Percentiles rank a stretch among this genome's conserved stretches.
Evolutionary conservation across 1,139 yeast genomes (phyloP).

Genomic region (Ashbya aceris): DNA sequence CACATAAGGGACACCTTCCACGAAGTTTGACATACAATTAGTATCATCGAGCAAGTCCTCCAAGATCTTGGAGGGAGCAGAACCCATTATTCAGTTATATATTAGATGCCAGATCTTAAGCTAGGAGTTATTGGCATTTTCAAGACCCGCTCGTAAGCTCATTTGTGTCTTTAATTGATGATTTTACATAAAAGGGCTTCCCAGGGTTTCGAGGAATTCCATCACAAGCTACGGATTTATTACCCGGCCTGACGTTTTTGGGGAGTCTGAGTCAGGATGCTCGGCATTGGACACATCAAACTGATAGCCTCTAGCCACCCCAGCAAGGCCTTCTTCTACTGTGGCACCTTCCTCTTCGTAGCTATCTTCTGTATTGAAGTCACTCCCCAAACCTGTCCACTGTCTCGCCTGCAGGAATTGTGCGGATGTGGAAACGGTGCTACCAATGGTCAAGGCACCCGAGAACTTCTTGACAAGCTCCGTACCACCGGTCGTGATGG

Average conservation of each 20-base stretch:
- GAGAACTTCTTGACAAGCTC: slow-evolving; percentile 53
- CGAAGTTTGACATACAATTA: slow-evolving; percentile 37
- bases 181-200: no score
- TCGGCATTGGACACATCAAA: slow-evolving; percentile 13
- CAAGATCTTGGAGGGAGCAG: slow-evolving; percentile 54
- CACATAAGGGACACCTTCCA: no score
- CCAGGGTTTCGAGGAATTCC: no score
- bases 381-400: slow-evolving; percentile 93
- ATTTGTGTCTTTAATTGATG: no score
- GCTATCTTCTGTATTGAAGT: slow-evolving; percentile 42
- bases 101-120: neutral
- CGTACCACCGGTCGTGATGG: slow-evolving; percentile 21
- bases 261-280: no score
- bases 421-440: slow-evolving; percentile 88
- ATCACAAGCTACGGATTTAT: no score
- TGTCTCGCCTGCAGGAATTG: slow-evolving; percentile 56
- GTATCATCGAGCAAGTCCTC: slow-evolving; percentile 68
- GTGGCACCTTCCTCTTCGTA: slow-evolving; percentile 53
- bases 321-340: slow-evolving; percentile 73
- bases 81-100: slow-evolving; percentile 43
- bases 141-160: no score
- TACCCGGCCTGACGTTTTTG: no score
- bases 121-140: no score
- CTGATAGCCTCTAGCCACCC: slow-evolving; percentile 79
- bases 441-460: slow-evolving; percentile 53